A percentile compares a stretch with the other conserved stretches of the same genome.
These are phyloP conservation scores for Microstroma glucosiphilum DNA, from an alignment of 1,284 basidiomycete genomes.

Conservation along the genomic window DNA sequence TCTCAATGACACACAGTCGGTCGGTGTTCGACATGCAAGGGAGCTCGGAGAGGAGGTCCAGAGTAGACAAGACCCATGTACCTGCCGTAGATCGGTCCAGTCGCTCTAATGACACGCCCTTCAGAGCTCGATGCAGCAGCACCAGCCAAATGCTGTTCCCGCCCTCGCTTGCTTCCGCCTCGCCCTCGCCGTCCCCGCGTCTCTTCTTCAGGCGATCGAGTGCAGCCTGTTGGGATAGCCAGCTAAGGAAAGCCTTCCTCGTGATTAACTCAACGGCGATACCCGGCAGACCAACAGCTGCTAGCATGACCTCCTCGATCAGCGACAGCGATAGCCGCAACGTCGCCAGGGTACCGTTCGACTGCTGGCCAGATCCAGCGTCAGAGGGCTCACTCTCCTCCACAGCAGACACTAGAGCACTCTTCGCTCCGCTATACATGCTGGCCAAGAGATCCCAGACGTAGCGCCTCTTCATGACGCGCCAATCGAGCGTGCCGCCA, in stretches of 20 bases:
- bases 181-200: not conserved
- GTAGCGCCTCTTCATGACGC: slow-evolving; percentile 69
- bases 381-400: not conserved
- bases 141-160: not conserved
- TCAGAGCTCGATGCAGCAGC: not conserved
- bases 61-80: not conserved
- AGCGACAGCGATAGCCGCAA: not conserved
- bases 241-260: not conserved
- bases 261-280: not conserved
- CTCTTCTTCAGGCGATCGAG: not conserved
- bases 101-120: not conserved
- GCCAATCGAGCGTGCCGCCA: slow-evolving; percentile 65
- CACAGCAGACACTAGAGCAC: not conserved
- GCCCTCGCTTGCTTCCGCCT: not conserved
- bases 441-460: slow-evolving; percentile 81
- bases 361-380: not conserved
- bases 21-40: no score
- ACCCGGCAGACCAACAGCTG: not conserved
- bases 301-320: not conserved
- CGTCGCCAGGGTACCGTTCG: not conserved
- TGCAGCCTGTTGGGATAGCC: not conserved
- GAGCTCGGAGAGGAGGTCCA: not conserved
- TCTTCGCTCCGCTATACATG: slow-evolving; percentile 57
- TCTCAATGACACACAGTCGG: no score
- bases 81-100: not conserved